Evolutionary conservation across 306 rosid genomes (phyloP).

Genomic region (Malus orientalis): DNA sequence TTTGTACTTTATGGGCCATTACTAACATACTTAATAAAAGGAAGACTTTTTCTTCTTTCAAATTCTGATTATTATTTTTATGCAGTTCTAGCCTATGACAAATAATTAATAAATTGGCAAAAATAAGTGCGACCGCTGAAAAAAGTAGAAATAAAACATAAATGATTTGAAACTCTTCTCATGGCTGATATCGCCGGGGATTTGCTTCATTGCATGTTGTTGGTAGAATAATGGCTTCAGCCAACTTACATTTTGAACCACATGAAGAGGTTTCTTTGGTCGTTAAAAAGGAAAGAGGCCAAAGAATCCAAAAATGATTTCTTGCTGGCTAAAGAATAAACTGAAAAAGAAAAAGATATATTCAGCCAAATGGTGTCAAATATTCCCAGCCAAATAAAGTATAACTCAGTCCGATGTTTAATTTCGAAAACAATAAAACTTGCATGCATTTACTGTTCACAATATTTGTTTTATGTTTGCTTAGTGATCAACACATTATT

Average conservation of each 20-base stretch:
- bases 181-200: constrained; percentile 8
- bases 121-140: not conserved
- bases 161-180: not conserved
- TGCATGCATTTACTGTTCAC: no score
- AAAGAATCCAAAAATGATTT: not conserved
- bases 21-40: not conserved
- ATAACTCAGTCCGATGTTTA: not conserved
- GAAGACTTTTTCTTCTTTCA: not conserved
- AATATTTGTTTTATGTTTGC: no score
- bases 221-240: not conserved
- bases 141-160: not conserved
- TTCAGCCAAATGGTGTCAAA: constrained; percentile 2
- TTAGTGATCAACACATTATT: no score
- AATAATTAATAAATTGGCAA: not conserved
- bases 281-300: not conserved
- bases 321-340: not conserved
- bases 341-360: not conserved
- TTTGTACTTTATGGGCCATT: not conserved
- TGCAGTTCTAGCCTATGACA: not conserved
- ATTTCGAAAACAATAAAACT: not conserved
- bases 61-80: not conserved
- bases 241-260: constrained; percentile 7
- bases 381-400: not conserved
- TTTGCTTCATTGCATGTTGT: not conserved
- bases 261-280: not conserved